Percentiles rank a stretch among this genome's conserved stretches.
These are phyloP conservation scores for Debaryomyces udenii DNA, from an alignment of 1,139 yeast species.

Conservation along the genomic window DNA sequence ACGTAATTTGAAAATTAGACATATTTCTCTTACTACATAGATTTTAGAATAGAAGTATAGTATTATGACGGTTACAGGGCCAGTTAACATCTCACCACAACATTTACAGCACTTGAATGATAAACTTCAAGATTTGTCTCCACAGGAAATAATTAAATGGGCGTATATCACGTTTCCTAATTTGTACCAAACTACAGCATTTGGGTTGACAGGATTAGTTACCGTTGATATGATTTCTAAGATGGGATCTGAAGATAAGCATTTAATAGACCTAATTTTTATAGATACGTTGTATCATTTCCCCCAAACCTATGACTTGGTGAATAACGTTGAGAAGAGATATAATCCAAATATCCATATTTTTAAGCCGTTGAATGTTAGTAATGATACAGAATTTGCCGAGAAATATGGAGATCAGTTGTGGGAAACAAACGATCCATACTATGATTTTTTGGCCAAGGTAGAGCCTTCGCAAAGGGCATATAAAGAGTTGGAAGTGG, in stretches of 20 bases:
- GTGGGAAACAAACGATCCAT: conserved; percentile 82
- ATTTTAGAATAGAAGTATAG: background rate
- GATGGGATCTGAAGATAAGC: conserved; percentile 31
- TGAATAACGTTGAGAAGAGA: conserved; percentile 55
- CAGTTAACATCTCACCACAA: conserved; percentile 31
- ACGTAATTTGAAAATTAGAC: background rate
- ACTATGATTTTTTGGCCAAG: conserved; percentile 84
- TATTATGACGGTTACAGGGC: conserved; percentile 12
- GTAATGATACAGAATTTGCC: conserved; percentile 66
- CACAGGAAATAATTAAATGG: conserved; percentile 82
- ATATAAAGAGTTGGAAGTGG: conserved; percentile 67
- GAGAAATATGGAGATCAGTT: conserved; percentile 68
- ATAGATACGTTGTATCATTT: conserved; percentile 92
- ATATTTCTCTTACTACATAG: background rate
- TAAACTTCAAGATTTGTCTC: conserved; percentile 56
- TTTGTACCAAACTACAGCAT: conserved; percentile 89
- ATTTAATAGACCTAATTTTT: conserved; percentile 75
- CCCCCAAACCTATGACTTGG: conserved; percentile 85
- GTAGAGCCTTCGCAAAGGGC: conserved; percentile 94
- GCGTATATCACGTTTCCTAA: conserved; percentile 78
- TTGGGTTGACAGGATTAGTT: conserved; percentile 90
- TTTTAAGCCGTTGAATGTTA: conserved; percentile 63
- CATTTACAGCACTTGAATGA: conserved; percentile 66
- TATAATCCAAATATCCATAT: conserved; percentile 63
- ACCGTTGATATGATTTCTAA: conserved; percentile 83